Base-by-base conservation (phyloP, 2,329 filamentous ascomycete species). In the Mycosphaerella arachidis region DNA sequence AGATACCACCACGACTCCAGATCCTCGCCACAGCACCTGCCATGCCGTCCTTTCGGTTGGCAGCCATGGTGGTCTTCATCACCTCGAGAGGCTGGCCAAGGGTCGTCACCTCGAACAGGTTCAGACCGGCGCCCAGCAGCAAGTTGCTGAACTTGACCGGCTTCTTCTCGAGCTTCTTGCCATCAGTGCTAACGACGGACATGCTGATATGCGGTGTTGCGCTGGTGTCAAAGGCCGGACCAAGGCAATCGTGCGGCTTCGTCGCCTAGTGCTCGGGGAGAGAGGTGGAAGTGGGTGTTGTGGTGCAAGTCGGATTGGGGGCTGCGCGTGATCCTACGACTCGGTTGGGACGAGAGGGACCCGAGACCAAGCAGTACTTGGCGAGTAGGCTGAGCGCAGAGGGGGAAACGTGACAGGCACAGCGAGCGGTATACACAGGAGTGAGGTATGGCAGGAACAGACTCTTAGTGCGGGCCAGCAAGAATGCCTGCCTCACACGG, bases 141-240 rank as follows among this genome's bases (percentile, higher is more conserved):
- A 99, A 79, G 82, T 99, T 99, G 83, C 92, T 96, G 85, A 97
- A 97, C 86, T 97, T 97, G 86, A 99, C 86, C 68, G 94, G 94
- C 86, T 97, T 97, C 90, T 97, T 97, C 88, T 97, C 92, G 76
- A 95, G 77, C 80, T 76, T 80, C 77, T 51, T 59, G 56, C 55
- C 37, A 51, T 62, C 55, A 58, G 35, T 48, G 27, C n/a, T 52
- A 59, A 72, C 71, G 61, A 72, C 61, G 66, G 74, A 68, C 68
- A 73, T 73, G 72, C 72, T 67, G 66, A 64, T 58, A 71, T 77
- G 81, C 79, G 79, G 79, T 79, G 57, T 18, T 37, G 77, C 71
- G 74, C 48, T 69, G 56, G 54, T 60, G 58, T 58, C 56, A 48
- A 58, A 57, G 65, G 90, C 93, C 92, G 94, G 93, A 97, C 93